Evolutionary conservation across 352 stramenopile genomes (phyloP).

Genomic region (Globisporangium alternatum): DNA sequence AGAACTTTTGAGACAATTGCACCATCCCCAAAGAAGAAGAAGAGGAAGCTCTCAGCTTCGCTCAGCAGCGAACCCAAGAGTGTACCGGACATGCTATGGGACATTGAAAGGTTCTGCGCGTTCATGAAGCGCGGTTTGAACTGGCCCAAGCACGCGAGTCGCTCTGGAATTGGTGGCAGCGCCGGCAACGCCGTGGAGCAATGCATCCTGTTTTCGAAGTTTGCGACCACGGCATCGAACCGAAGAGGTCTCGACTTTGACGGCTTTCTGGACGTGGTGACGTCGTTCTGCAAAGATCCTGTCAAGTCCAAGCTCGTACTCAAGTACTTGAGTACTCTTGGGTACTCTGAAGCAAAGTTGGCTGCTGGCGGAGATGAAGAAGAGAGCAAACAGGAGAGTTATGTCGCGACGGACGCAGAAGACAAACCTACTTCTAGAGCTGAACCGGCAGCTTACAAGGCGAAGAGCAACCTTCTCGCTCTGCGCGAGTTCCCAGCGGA

Average conservation of each 20-base stretch:
- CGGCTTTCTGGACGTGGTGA: conserved; percentile 43
- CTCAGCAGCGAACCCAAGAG: neutral
- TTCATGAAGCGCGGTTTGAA: conserved; percentile 31
- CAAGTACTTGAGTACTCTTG: conserved; percentile 43
- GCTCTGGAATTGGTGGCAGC: neutral
- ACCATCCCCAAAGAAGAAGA: conserved; percentile 52
- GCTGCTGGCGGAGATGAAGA: conserved; percentile 22
- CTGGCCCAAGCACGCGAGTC: conserved; percentile 3
- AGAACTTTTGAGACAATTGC: conserved; percentile 30
- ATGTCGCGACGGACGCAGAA: neutral
- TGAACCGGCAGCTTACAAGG: neutral
- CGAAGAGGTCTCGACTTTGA: conserved; percentile 30
- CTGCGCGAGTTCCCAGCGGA: conserved; percentile 55
- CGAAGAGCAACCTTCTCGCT: conserved; percentile 18
- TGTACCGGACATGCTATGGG: conserved; percentile 24
- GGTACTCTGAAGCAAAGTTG: conserved; percentile 34
- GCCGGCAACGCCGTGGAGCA: conserved; percentile 16
- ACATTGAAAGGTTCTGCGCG: conserved; percentile 65
- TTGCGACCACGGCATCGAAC: conserved; percentile 32
- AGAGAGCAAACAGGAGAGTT: conserved; percentile 5
- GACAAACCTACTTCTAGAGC: neutral
- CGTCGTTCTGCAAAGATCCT: conserved; percentile 39
- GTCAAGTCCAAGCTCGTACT: conserved; percentile 42
- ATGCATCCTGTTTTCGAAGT: conserved; percentile 75
- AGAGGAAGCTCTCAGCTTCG: conserved; percentile 24